A percentile compares a stretch with the other conserved stretches of the same genome.
phyloP scores from a whole-genome alignment of 2,329 filamentous ascomycete species.

The Neofusicoccum ribis region DNA sequence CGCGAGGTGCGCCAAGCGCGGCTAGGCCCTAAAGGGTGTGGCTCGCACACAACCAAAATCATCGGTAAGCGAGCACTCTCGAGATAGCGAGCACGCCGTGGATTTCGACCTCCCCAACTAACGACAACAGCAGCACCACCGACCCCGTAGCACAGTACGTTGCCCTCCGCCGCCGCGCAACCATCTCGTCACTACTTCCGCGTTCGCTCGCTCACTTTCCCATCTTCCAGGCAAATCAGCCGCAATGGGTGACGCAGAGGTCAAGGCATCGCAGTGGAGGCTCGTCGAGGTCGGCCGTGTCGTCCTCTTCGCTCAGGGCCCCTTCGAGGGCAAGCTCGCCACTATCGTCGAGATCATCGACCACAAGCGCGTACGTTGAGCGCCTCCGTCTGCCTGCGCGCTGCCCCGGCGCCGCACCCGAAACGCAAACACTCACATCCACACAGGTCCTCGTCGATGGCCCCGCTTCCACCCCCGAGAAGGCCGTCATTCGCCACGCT shows the following conservation, averaged over 20 bases:
- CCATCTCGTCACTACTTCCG: constrained; percentile 13
- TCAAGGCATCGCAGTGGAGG: constrained; percentile 64
- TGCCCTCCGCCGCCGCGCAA: constrained; percentile 19
- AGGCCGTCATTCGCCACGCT: constrained; percentile 83
- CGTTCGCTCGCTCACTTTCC: constrained; percentile 24
- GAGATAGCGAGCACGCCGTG: constrained; percentile 13
- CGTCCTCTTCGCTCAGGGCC: constrained; percentile 83
- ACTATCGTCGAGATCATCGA: constrained; percentile 99
- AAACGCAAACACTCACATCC: constrained; percentile 27
- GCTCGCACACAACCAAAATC: constrained; percentile 19
- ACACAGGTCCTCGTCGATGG: constrained; percentile 91
- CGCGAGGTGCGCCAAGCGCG: not conserved
- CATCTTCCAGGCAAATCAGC: constrained; percentile 36
- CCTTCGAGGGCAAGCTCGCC: constrained; percentile 82
- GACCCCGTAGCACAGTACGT: constrained; percentile 42
- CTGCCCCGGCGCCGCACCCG: not conserved
- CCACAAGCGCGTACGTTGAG: constrained; percentile 94
- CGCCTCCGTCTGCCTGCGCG: not conserved
- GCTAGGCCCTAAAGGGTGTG: not conserved
- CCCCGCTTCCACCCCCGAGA: constrained; percentile 77
- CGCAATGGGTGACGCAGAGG: constrained; percentile 51
- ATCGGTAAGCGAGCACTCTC: constrained; percentile 19
- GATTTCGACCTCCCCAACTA: constrained; percentile 22
- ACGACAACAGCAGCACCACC: constrained; percentile 26
- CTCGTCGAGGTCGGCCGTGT: constrained; percentile 98